A percentile compares a stretch with the other conserved stretches of the same genome.
These are phyloP conservation scores for Aspergillus biplanus DNA, from an alignment of 495 filamentous ascomycete genomes.

Conservation along the genomic window DNA sequence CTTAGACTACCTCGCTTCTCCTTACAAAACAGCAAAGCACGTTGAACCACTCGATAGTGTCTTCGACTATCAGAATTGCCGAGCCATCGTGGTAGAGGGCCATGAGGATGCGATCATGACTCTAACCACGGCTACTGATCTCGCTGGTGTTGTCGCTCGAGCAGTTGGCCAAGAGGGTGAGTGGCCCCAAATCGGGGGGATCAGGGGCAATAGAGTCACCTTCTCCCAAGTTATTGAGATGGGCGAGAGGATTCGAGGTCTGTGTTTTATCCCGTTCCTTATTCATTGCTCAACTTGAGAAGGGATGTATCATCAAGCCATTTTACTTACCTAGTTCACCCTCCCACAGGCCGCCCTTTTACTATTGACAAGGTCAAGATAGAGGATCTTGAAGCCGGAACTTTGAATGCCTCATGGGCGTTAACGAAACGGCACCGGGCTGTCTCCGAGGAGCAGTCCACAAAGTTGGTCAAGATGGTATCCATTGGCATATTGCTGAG, in stretches of 20 bases:
- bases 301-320: not conserved
- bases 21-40: conserved; percentile 53
- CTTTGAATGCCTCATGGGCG: conserved; percentile 49
- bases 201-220: conserved; percentile 49
- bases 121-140: conserved; percentile 50
- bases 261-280: conserved; percentile 3
- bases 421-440: conserved; percentile 46
- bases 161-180: conserved; percentile 58
- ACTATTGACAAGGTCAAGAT: conserved; percentile 46
- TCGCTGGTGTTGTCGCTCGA: conserved; percentile 47
- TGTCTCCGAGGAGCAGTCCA: conserved; percentile 39
- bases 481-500: conserved; percentile 38
- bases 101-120: conserved; percentile 47
- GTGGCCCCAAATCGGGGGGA: conserved; percentile 60
- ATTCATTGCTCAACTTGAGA: not conserved
- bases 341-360: conserved; percentile 20
- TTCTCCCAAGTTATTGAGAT: conserved; percentile 47
- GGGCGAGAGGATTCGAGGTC: conserved; percentile 55
- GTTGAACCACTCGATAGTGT: conserved; percentile 42
- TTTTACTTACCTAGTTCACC: too few species aligned
- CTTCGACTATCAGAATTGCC: conserved; percentile 53
- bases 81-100: conserved; percentile 53
- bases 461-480: conserved; percentile 39
- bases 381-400: conserved; percentile 49
- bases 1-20: conserved; percentile 55